phyloP scores from a whole-genome alignment of 169 alveolate genomes.

The Eimeria falciformis region DNA sequence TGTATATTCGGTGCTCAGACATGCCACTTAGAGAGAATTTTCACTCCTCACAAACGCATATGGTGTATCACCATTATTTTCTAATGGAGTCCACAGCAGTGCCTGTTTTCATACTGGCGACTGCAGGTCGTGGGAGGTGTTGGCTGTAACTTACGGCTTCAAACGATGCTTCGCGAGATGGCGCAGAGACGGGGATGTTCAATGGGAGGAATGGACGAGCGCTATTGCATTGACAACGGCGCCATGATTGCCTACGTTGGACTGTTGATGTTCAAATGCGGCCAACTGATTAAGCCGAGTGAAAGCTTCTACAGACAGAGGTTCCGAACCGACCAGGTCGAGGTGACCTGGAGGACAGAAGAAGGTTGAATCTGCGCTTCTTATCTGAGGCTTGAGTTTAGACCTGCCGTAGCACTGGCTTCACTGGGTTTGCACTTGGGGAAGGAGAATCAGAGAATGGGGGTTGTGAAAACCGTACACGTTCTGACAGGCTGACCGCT shows the following conservation, averaged over 20 bases:
- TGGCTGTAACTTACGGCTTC: constrained; percentile 97
- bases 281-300: constrained; percentile 83
- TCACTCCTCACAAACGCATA: too few relatives aligned
- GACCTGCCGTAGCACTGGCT: too few relatives aligned
- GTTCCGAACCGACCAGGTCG: constrained; percentile 96
- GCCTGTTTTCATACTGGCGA: not conserved
- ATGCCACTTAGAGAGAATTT: too few relatives aligned
- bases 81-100: too few relatives aligned
- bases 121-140: constrained; percentile 98
- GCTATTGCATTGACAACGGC: constrained; percentile 99
- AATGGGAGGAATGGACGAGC: constrained; percentile 98
- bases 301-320: constrained; percentile 93
- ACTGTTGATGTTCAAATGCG: constrained; percentile 85
- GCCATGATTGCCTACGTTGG: constrained; percentile 99
- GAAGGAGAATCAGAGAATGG: too few relatives aligned
- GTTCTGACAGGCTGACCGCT: too few relatives aligned
- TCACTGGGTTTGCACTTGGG: too few relatives aligned
- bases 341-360: constrained; percentile 91
- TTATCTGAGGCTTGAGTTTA: too few relatives aligned
- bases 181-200: constrained; percentile 96
- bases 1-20: too few relatives aligned
- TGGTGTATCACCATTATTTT: too few relatives aligned
- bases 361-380: not conserved
- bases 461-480: too few relatives aligned
- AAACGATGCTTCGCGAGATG: constrained; percentile 97